Evolutionary conservation across 31 red algal species (phyloP), one percentile per base, ranked within the genome.

Genomic region (Endocladia muricata): DNA sequence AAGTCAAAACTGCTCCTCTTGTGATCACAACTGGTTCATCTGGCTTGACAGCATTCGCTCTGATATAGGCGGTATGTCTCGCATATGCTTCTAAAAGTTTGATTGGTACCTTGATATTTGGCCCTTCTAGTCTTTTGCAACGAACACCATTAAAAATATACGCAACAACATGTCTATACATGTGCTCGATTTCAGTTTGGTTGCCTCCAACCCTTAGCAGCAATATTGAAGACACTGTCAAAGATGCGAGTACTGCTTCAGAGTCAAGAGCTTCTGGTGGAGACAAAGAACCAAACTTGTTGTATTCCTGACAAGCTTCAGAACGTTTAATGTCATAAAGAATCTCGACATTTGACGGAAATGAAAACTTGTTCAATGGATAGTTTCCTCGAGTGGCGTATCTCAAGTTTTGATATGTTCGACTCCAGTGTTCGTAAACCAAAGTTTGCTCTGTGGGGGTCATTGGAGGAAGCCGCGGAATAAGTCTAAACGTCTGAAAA

Each of bases 61-160:
- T 61, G 33, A 77, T 61, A 35, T 57, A 77, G 8, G 48, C 73
- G 34, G 43, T 42, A 56, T 77, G 58, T 37, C 55, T 58, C 3
- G 73, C 51, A 26, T 77, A 77, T 6, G 49, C 34, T 9, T 40
- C 7, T 5, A 61, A 1, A 23, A 77, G 52, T 23, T 15, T 11
- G 1, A 11, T 1, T 41, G 73, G 73, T 13, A 77, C 43, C 9
- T n/a, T 62, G 2, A 77, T 25, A 58, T 29, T 19, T 43, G 34
- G 48, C 21, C 30, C 38, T 77, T 77, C 73, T 4, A 5, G 37
- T 28, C 73, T 4, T 17, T 44, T 77, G 26, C 76, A 79, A 23
- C 76, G 76, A 11, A 79, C 61, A 5, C 76, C 76, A 55, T 79
- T 23, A 54, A 68, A 79, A 8, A 43, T 4, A 79, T 54, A 79